Percentiles rank a stretch among this genome's conserved stretches.
Conservation (phyloP, 441 rosid genomes). For the Breynia disticha region DNA sequence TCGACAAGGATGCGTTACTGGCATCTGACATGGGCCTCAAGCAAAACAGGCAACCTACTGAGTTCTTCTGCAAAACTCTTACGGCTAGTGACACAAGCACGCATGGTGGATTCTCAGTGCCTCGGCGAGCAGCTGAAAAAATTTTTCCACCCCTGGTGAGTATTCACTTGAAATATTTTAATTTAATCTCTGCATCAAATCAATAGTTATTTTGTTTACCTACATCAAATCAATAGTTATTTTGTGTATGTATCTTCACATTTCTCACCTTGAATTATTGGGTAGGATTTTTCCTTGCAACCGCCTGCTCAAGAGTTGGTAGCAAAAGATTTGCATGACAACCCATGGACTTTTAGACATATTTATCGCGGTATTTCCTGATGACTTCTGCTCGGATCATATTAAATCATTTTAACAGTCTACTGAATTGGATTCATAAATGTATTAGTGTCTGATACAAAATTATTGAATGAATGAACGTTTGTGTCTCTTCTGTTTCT, state of each 20-base stretch:
- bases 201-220: slow-evolving; percentile 5
- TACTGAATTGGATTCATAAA: background rate
- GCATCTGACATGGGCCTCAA: slow-evolving; percentile 79
- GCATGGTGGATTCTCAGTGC: slow-evolving; percentile 95
- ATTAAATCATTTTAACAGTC: background rate
- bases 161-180: slow-evolving; percentile 4
- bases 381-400: background rate
- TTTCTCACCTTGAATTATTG: slow-evolving; percentile 21
- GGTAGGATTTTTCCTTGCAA: slow-evolving; percentile 81
- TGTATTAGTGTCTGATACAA: too few species aligned
- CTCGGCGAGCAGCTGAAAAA: slow-evolving; percentile 93
- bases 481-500: too few species aligned
- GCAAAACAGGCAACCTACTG: slow-evolving; percentile 68
- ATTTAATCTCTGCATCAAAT: background rate
- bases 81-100: slow-evolving; percentile 98
- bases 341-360: slow-evolving; percentile 86
- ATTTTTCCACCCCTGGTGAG: slow-evolving; percentile 83
- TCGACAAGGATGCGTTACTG: slow-evolving; percentile 72
- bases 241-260: slow-evolving; percentile 7
- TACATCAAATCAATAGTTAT: too few species aligned
- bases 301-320: slow-evolving; percentile 87
- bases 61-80: slow-evolving; percentile 92
- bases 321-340: slow-evolving; percentile 85
- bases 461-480: too few species aligned
- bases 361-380: slow-evolving; percentile 65